These are phyloP conservation scores for Trichoderma polysporum DNA, from an alignment of 2,329 filamentous ascomycete species.

Conservation along the genomic window DNA sequence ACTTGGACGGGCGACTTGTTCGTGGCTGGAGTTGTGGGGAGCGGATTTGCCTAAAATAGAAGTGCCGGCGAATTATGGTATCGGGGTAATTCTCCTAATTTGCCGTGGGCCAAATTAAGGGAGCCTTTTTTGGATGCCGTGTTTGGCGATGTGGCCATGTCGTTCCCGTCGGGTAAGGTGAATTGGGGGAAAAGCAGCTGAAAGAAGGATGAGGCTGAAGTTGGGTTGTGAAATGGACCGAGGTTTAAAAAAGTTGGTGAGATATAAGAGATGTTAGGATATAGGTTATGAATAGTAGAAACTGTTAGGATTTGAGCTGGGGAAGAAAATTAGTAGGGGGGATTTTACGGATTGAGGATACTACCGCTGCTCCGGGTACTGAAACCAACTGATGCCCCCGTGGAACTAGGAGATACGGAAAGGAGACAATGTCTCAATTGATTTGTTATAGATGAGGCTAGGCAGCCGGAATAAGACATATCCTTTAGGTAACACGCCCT, in stretches of 20 bases:
- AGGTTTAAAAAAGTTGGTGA: neutral
- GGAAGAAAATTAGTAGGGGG: neutral
- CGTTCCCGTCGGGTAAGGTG: neutral
- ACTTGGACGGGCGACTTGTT: neutral
- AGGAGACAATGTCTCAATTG: neutral
- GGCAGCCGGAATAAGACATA: neutral
- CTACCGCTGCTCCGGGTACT: too few species aligned
- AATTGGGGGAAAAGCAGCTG: neutral
- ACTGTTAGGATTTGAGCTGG: neutral
- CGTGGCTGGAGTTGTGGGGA: neutral
- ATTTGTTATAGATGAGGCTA: neutral
- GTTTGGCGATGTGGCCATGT: neutral
- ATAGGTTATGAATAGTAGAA: too few species aligned
- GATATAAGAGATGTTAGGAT: too few species aligned
- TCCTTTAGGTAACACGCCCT: neutral
- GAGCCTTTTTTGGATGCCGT: neutral
- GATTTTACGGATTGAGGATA: neutral
- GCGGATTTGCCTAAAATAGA: constrained; percentile 17
- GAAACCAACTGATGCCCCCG: neutral
- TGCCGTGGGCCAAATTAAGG: neutral
- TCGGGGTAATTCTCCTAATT: constrained; percentile 1
- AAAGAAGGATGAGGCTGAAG: neutral
- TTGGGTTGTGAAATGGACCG: too few species aligned
- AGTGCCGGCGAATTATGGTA: constrained; percentile 4
- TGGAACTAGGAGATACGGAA: neutral